Evolutionary conservation across 2,329 filamentous ascomycete species (phyloP).

Genomic region (Monilinia vaccinii-corymbosi): DNA sequence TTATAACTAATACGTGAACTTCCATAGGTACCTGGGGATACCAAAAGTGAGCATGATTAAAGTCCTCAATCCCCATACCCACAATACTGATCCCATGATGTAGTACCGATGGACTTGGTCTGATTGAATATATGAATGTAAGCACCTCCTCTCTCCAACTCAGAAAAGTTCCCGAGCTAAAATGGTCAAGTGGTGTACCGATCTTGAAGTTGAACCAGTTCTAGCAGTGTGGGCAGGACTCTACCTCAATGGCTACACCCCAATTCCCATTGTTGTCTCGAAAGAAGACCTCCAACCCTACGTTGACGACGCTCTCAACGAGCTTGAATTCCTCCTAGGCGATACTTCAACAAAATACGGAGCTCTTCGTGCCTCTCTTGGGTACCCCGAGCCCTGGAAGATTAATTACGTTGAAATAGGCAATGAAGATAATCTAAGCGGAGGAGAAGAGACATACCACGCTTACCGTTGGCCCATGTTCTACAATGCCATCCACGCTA

Average conservation of each 20-base stretch:
- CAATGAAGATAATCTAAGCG: conserved; percentile 43
- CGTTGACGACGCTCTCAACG: conserved; percentile 40
- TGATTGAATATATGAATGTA: conserved; percentile 39
- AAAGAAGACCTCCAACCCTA: conserved; percentile 37
- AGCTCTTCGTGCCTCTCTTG: conserved; percentile 38
- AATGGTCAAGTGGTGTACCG: conserved; percentile 34
- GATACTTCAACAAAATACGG: conserved; percentile 37
- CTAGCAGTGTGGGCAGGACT: conserved; percentile 41
- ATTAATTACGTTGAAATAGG: conserved; percentile 42
- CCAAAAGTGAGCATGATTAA: neutral
- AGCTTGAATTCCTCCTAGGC: conserved; percentile 44
- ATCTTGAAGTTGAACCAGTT: conserved; percentile 38
- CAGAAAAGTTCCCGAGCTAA: neutral
- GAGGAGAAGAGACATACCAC: conserved; percentile 30
- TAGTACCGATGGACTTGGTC: conserved; percentile 40
- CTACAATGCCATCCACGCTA: conserved; percentile 36
- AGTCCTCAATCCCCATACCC: neutral
- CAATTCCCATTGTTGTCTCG: conserved; percentile 32
- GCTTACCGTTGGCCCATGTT: conserved; percentile 38
- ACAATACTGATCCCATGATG: conserved; percentile 17
- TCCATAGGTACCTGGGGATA: conserved; percentile 13
- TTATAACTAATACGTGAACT: neutral
- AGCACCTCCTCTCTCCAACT: neutral
- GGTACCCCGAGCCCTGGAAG: conserved; percentile 40
- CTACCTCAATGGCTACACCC: conserved; percentile 33